phyloP scores from a whole-genome alignment of 331 rosid species.

The Spiraea crenata region DNA sequence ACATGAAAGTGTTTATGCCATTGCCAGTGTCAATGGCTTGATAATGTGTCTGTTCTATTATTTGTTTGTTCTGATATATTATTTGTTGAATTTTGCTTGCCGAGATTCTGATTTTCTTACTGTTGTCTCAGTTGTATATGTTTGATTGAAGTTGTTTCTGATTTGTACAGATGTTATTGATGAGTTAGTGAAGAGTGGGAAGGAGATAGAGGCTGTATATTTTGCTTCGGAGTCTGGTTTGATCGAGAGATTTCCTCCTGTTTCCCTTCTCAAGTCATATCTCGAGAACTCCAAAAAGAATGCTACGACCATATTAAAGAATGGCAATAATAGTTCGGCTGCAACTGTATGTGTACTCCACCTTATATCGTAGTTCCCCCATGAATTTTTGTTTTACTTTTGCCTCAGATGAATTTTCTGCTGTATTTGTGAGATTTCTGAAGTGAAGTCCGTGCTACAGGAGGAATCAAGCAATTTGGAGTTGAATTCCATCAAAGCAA shows the following conservation, averaged over 20 bases:
- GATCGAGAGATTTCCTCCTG: slow-evolving; percentile 61
- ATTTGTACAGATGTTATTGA: slow-evolving; percentile 65
- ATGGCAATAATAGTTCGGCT: slow-evolving; percentile 55
- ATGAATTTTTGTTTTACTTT: not conserved
- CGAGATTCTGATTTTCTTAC: not conserved
- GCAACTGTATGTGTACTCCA: slow-evolving; percentile 43
- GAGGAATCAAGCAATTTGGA: slow-evolving; percentile 61
- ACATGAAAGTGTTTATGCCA: not conserved
- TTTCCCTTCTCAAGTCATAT: slow-evolving; percentile 57
- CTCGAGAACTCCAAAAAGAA: slow-evolving; percentile 54
- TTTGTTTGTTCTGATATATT: not conserved
- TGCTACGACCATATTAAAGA: slow-evolving; percentile 34
- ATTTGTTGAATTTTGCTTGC: not conserved
- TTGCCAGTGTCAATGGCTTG: not conserved
- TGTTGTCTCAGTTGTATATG: not conserved
- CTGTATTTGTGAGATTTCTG: slow-evolving; percentile 13
- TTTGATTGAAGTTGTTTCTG: slow-evolving; percentile 4
- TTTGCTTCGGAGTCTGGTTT: slow-evolving; percentile 83
- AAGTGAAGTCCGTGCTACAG: slow-evolving; percentile 39
- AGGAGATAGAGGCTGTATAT: slow-evolving; percentile 79
- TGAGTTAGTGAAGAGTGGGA: slow-evolving; percentile 63
- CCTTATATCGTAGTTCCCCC: slow-evolving; percentile 11
- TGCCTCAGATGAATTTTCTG: slow-evolving; percentile 3
- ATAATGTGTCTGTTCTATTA: not conserved
- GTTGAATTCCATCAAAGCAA: slow-evolving; percentile 56